Base-by-base conservation (phyloP, 768 basidiomycete genomes). In the Leccinum subtestaceum region DNA sequence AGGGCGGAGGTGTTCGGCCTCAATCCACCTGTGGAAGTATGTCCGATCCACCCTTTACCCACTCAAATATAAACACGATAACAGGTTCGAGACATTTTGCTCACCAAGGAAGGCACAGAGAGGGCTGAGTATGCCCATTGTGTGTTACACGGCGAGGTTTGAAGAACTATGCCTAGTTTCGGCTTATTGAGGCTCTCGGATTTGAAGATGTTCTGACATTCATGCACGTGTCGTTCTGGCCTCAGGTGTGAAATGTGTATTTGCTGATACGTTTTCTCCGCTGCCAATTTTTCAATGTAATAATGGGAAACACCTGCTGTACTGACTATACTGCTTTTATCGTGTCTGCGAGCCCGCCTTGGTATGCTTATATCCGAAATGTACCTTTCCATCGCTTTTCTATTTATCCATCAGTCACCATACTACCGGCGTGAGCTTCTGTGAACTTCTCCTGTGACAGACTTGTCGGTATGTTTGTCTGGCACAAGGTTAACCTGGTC, bases 11-110 rank as follows among this genome's bases (percentile, higher is more conserved):
- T 80, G 10, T 77, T 95, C 48, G 93, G 93, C 2, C 76, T 97
- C 19, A 79, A 87, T 50, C 95, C 95, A 13, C 94, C 93, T 3
- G 61, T 68, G 15, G 91, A 93, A 79, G 93, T 89, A 64, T 58
- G 83, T 58, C 9, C 27, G 19, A 19, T 10, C 12, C 17, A 2
- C 10, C 23, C 15, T 38, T 17, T n/a, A 4, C 9, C 31, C 21
- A 3, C 17, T 23, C 48, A 29, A 56, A 40, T 25, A 38, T 52
- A 27, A 56, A 49, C 31, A 48, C 45, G 29, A 50, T 60, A 38
- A 29, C 51, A 96, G 93, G 83, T 95, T 58, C 82, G 81, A 59
- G 86, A 91, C 4, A 94, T 96, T 57, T 78, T 97, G 4, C 77
- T 79, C 19, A 90, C 89, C 0, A 77, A 81, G 27, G 81, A 94